A percentile compares a stretch with the other conserved stretches of the same genome.
Evolutionary conservation across 2,329 filamentous ascomycete species (phyloP).

Genomic region (Tolypocladium ovalisporum): DNA sequence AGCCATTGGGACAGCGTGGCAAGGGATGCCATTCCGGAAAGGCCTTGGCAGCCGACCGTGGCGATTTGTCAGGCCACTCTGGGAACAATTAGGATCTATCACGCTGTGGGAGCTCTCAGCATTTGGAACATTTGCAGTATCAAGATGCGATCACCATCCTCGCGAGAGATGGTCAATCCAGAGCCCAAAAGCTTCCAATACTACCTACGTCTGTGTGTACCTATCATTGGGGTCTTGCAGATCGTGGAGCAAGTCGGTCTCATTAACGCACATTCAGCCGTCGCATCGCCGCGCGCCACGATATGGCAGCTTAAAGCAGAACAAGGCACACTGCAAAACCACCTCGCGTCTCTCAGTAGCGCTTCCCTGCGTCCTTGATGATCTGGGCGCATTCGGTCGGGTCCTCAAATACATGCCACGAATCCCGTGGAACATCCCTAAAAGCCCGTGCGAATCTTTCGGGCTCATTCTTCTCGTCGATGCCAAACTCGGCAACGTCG

Average conservation of each 20-base stretch:
- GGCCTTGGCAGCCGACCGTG: neutral
- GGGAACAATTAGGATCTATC: neutral
- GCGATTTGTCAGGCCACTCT: no score
- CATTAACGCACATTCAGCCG: neutral
- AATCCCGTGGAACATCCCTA: constrained; percentile 52
- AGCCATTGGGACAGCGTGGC: neutral
- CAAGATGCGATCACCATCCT: neutral
- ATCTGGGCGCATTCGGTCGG: constrained; percentile 49
- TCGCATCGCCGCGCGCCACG: neutral
- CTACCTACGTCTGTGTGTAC: neutral
- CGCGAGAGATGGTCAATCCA: no score
- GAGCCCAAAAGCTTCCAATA: neutral
- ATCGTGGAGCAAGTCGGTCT: neutral
- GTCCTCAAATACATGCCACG: constrained; percentile 78
- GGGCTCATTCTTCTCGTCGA: constrained; percentile 62
- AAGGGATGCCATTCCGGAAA: neutral
- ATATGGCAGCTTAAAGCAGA: neutral
- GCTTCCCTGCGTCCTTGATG: constrained; percentile 13
- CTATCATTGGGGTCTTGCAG: no score
- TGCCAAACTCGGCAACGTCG: constrained; percentile 57
- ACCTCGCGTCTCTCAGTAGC: neutral
- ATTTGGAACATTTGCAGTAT: neutral
- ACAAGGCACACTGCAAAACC: neutral
- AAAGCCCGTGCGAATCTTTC: constrained; percentile 79
- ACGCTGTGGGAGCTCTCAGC: no score